Percentiles rank a stretch among this genome's conserved stretches.
These are phyloP conservation scores for maize (Zea mays) DNA, from an alignment of 176 grass and related monocot species.

Conservation along the genomic window Zm-B73-REFERENCE-NAM-5.0 NC_050101.1:175510501-175511000, in stretches of 20 bases:
- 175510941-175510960: conserved; percentile 2
- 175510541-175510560: conserved; percentile 62
- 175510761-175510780: conserved; percentile 50
- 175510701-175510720: conserved; percentile 76
- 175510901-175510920: conserved; percentile 55
- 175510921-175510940: conserved; percentile 53
- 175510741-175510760: conserved; percentile 64
- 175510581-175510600: conserved; percentile 49
- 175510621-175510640: conserved; percentile 53
- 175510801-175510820: conserved; percentile 34
- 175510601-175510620: conserved; percentile 46
- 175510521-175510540: conserved; percentile 80
- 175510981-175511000: conserved; percentile 74
- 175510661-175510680: conserved; percentile 58
- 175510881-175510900: conserved; percentile 41
- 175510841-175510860: conserved; percentile 59
- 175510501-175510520: conserved; percentile 56
- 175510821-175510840: conserved; percentile 50
- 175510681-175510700: conserved; percentile 69
- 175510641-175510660: conserved; percentile 58
- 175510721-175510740: conserved; percentile 65
- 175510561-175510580: conserved; percentile 48
- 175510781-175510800: conserved; percentile 44
- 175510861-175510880: conserved; percentile 41
- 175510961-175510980: conserved; percentile 34